Percentiles rank a stretch among this genome's conserved stretches.
Conservation (phyloP, 768 basidiomycete species). For the Fomitopsis pulvina region DNA sequence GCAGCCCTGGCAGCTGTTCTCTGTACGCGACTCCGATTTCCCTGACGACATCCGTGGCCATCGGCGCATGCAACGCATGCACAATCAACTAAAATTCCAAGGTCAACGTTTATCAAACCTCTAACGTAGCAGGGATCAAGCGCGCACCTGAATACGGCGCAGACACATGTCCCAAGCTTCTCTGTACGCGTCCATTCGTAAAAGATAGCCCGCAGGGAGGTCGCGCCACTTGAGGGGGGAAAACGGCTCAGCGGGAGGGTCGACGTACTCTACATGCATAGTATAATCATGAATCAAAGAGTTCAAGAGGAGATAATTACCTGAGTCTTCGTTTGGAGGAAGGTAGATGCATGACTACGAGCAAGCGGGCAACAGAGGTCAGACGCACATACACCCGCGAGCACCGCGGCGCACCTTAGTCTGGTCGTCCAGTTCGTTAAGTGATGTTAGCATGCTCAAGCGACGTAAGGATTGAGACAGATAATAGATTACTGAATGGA, state of each 20-base stretch:
- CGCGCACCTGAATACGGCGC: constrained; percentile 44
- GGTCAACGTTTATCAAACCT: not conserved
- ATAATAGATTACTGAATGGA: too few relatives aligned
- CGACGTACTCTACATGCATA: not conserved
- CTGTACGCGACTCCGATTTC: constrained; percentile 39
- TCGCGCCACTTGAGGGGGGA: constrained; percentile 3
- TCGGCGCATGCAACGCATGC: constrained; percentile 39
- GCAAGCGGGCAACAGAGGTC: not conserved
- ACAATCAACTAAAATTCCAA: constrained; percentile 34
- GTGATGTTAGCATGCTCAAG: too few relatives aligned
- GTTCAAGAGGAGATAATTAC: not conserved
- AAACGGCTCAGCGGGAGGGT: not conserved
- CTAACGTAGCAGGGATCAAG: not conserved
- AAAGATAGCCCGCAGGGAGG: constrained; percentile 21
- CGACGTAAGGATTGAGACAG: too few relatives aligned
- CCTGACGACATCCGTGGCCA: constrained; percentile 38
- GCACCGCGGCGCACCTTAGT: constrained; percentile 7
- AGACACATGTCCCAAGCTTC: constrained; percentile 56
- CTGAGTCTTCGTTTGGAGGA: constrained; percentile 5
- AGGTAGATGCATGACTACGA: constrained; percentile 19
- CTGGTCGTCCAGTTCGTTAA: constrained; percentile 13
- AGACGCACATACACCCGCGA: not conserved
- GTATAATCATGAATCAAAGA: not conserved
- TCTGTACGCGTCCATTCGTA: constrained; percentile 48
- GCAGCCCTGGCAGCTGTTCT: constrained; percentile 45